Evolutionary conservation across 192 early-diverging fungal genomes (phyloP), one percentile per base, ranked within the genome.

Genomic region (Diversispora epigaea): DNA sequence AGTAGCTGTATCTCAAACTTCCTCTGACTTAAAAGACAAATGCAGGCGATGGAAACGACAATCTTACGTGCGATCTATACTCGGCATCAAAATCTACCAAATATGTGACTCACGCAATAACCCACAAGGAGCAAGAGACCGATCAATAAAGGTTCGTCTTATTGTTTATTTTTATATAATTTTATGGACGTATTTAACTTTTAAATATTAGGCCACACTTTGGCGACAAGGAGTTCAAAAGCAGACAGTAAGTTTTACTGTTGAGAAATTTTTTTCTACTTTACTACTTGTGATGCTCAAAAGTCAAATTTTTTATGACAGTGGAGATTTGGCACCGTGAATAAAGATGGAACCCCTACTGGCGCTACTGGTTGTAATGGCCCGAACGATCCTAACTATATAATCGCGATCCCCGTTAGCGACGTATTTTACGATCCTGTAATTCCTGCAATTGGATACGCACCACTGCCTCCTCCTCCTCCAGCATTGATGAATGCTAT

Each of bases 161-260:
- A n/a, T n/a, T n/a, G n/a, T 52, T 68, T 14, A 68, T 68, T 50
- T 50, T 68, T 68, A 50, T 68, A 68, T 15, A 68, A 7, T 68
- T 68, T 19, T 50, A 46, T 68, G 14, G 2, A 50, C 50, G 21
- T 58, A 58, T 58, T 58, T 58, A 6, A 68, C 9, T 68, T 68
- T 68, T 68, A 11, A 68, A 68, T 68, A 68, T 68, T 68, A 68
- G 67, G 67, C 67, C 50, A 68, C n/a, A 14, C 67, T 68, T 47
- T 50, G 67, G 67, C 44, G 45, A 50, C 67, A 68, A 68, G 67
- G 67, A 14, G 67, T 50, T 22, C 67, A 6, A 50, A 68, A 43
- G 17, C 46, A 50, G 19, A 68, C 17, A 21, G 67, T 68, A 68
- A 68, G 67, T 41, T 50, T 8, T 2, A 68, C 67, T 50, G 5